Conservation (phyloP, 106 monocot species). For the Hemerocallis citrina region DNA sequence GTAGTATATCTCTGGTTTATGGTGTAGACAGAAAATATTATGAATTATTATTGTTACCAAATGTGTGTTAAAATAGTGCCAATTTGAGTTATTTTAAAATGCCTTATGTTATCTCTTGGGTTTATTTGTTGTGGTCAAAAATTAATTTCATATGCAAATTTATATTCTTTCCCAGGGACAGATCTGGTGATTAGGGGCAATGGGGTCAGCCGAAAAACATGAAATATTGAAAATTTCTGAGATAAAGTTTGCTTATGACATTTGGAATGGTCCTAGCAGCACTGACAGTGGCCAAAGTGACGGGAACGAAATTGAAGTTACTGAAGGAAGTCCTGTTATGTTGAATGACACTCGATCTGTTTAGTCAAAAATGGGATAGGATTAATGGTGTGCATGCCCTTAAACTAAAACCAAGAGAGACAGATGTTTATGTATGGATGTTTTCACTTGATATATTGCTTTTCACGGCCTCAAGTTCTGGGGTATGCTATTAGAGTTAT, state of each 20-base stretch:
- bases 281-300: conserved; percentile 97
- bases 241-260: conserved; percentile 76
- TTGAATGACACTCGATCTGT: conserved; percentile 83
- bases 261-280: conserved; percentile 47
- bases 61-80: too few relatives aligned
- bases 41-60: too few relatives aligned
- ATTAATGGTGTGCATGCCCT: conserved; percentile 98
- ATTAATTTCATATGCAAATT: too few relatives aligned
- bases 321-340: conserved; percentile 65
- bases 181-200: too few relatives aligned
- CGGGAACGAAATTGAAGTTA: conserved; percentile 58
- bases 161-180: too few relatives aligned
- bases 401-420: conserved; percentile 72
- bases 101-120: too few relatives aligned
- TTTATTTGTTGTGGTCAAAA: too few relatives aligned
- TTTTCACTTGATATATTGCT: neutral
- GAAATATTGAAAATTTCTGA: conserved; percentile 74
- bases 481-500: neutral
- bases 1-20: too few relatives aligned
- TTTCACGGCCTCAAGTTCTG: neutral
- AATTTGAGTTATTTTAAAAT: too few relatives aligned
- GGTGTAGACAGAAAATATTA: too few relatives aligned
- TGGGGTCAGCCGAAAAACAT: too few relatives aligned
- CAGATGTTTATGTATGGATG: conserved; percentile 70
- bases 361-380: conserved; percentile 90